Conservation (phyloP, 208 protist species). For the Trypanosoma boissoni region DNA sequence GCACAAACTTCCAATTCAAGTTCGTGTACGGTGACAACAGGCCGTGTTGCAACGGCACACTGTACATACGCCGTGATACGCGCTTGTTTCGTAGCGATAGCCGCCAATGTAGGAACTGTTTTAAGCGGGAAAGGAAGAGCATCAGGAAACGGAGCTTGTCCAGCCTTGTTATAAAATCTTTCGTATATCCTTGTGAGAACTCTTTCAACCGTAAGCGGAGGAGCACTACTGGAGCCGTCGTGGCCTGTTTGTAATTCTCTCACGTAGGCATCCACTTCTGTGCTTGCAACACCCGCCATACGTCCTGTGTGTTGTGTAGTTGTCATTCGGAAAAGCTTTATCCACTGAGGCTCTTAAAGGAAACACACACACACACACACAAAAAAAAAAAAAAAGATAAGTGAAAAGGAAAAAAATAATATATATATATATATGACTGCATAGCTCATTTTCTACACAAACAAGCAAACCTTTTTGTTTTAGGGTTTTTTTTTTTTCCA, state of each 20-base stretch:
- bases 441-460: too few relatives aligned
- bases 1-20: constrained; percentile 62
- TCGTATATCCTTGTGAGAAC: constrained; percentile 20
- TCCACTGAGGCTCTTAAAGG: constrained; percentile 4
- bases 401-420: constrained; percentile 9
- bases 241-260: constrained; percentile 18
- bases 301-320: background rate
- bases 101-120: constrained; percentile 48
- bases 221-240: background rate
- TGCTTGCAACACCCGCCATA: background rate
- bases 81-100: constrained; percentile 43
- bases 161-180: constrained; percentile 18
- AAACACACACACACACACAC: constrained; percentile 1
- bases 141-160: constrained; percentile 26
- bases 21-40: constrained; percentile 82
- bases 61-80: constrained; percentile 51
- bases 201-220: constrained; percentile 27
- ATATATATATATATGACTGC: background rate
- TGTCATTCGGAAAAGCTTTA: too few relatives aligned
- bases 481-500: constrained; percentile 5
- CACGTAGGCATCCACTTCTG: constrained; percentile 27
- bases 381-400: constrained; percentile 19
- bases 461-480: too few relatives aligned
- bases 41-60: constrained; percentile 53
- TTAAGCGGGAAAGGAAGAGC: constrained; percentile 53